Evolutionary conservation across 2,329 filamentous ascomycete genomes (phyloP).

Genomic region (Aspergillus eucalypticola): DNA sequence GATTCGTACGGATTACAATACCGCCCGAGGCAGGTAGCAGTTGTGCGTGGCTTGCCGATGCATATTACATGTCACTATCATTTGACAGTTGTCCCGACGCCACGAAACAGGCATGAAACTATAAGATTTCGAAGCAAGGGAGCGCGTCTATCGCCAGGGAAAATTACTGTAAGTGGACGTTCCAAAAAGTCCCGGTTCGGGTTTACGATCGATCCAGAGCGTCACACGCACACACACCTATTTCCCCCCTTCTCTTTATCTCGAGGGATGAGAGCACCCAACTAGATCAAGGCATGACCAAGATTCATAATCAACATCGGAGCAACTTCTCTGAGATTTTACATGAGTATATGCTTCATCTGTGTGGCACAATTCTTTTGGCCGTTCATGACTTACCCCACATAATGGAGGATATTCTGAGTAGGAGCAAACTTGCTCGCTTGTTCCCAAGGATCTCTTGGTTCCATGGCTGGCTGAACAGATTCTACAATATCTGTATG

Average conservation of each 20-base stretch:
- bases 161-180: background rate
- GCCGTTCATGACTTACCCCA: too few species aligned
- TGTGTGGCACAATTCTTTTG: background rate
- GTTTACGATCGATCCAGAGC: background rate
- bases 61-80: conserved; percentile 10
- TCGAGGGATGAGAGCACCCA: background rate
- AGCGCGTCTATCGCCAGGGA: background rate
- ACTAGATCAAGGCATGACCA: background rate
- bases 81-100: conserved; percentile 8
- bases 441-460: too few species aligned
- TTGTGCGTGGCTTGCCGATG: conserved; percentile 2
- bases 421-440: too few species aligned
- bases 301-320: background rate
- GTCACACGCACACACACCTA: background rate
- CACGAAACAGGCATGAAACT: background rate
- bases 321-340: background rate
- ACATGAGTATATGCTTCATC: background rate
- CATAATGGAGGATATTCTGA: too few species aligned
- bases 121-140: conserved; percentile 7
- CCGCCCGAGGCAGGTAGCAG: background rate
- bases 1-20: background rate
- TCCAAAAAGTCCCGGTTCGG: background rate
- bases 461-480: too few species aligned
- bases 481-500: too few species aligned
- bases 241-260: background rate